These are phyloP conservation scores for Alternaria triticimaculans DNA, from an alignment of 2,329 filamentous ascomycete species.

Conservation along the genomic window DNA sequence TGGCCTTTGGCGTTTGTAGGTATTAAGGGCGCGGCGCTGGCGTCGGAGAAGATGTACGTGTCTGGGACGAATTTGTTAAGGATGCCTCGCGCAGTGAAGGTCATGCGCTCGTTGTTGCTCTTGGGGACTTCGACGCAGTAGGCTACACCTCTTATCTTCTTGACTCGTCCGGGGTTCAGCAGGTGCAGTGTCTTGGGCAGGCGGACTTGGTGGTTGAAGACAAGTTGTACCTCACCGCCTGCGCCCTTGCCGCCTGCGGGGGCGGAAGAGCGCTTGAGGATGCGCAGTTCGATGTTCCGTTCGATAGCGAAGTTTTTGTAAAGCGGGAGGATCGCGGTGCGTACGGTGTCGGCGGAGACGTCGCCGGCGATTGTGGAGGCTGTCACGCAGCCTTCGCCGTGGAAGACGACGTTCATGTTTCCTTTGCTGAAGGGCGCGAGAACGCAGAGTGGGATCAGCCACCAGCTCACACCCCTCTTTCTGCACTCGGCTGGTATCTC, in stretches of 20 bases:
- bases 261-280: slow-evolving; percentile 74
- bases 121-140: slow-evolving; percentile 92
- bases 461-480: slow-evolving; percentile 87
- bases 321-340: slow-evolving; percentile 88
- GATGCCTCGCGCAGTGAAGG: slow-evolving; percentile 84
- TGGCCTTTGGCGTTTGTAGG: slow-evolving; percentile 74
- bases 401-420: slow-evolving; percentile 87
- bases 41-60: slow-evolving; percentile 83
- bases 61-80: slow-evolving; percentile 84
- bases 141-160: slow-evolving; percentile 88
- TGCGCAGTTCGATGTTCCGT: slow-evolving; percentile 81
- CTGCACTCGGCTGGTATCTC: slow-evolving; percentile 77
- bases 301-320: slow-evolving; percentile 91
- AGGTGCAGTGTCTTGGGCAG: slow-evolving; percentile 94
- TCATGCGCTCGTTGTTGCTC: slow-evolving; percentile 94
- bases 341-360: slow-evolving; percentile 89
- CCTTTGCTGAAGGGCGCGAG: slow-evolving; percentile 93
- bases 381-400: slow-evolving; percentile 91
- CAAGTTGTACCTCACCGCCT: slow-evolving; percentile 89
- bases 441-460: slow-evolving; percentile 85
- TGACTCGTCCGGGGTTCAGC: slow-evolving; percentile 81
- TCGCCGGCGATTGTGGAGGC: slow-evolving; percentile 83
- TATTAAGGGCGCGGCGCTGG: slow-evolving; percentile 65
- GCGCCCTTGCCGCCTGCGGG: slow-evolving; percentile 79
- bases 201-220: slow-evolving; percentile 91